These are phyloP conservation scores for Porcisia deanei DNA, from an alignment of 208 protist species.

Conservation along the genomic window DNA sequence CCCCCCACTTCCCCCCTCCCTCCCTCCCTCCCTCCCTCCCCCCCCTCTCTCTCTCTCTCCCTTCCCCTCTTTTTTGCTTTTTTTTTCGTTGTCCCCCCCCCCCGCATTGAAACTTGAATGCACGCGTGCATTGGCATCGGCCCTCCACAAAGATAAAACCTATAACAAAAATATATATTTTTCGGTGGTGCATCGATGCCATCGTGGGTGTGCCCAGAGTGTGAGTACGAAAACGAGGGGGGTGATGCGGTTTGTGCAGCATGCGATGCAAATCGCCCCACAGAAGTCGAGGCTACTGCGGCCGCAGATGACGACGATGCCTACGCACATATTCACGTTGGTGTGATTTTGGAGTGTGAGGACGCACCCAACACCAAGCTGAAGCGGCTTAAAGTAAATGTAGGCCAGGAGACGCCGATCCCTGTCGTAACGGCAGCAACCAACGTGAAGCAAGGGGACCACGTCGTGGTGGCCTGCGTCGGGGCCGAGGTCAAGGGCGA, in stretches of 20 bases:
- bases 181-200: slow-evolving; percentile 6
- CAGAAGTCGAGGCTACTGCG: slow-evolving; percentile 2
- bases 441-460: slow-evolving; percentile 58
- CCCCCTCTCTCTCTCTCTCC: not conserved
- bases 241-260: slow-evolving; percentile 42
- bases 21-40: not conserved
- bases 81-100: not conserved
- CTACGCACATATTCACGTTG: slow-evolving; percentile 59
- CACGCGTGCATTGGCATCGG: not conserved
- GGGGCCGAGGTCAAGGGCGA: slow-evolving; percentile 63
- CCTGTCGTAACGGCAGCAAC: slow-evolving; percentile 76
- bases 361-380: slow-evolving; percentile 67
- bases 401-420: slow-evolving; percentile 46
- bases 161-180: not conserved
- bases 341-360: slow-evolving; percentile 48
- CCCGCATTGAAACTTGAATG: no score
- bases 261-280: slow-evolving; percentile 55
- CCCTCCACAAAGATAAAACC: not conserved
- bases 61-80: not conserved
- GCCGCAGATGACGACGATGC: slow-evolving; percentile 43
- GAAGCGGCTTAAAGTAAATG: slow-evolving; percentile 65
- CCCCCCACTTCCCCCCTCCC: not conserved
- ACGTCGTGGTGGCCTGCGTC: slow-evolving; percentile 68
- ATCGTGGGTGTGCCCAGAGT: slow-evolving; percentile 53
- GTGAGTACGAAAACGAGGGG: slow-evolving; percentile 65